Evolutionary conservation across 441 rosid species (phyloP).

Genomic region (Euphorbia schlechtendalii): DNA sequence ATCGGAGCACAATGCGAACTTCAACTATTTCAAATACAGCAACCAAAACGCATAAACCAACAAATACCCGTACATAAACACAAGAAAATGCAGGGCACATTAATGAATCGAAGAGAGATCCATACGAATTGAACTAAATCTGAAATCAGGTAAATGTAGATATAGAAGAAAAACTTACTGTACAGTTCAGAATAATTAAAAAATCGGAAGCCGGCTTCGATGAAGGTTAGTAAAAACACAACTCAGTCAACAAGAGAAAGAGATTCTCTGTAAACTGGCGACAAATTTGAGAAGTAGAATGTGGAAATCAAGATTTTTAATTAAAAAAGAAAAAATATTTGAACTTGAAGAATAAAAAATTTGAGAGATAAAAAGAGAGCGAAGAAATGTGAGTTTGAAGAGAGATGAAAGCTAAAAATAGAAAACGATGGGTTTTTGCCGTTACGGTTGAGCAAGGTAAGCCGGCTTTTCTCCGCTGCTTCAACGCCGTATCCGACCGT

Average conservation of each 20-base stretch:
- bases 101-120: conserved; percentile 13
- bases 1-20: conserved; percentile 1
- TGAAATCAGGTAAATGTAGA: neutral
- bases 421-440: conserved; percentile 2
- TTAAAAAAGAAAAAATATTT: too few species aligned
- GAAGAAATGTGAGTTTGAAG: neutral
- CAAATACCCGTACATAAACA: neutral
- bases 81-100: neutral
- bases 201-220: conserved; percentile 6
- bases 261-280: conserved; percentile 12
- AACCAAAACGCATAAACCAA: neutral
- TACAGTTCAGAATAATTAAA: neutral
- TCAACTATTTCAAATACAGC: neutral
- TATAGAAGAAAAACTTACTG: neutral
- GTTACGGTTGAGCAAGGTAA: conserved; percentile 11
- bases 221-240: neutral
- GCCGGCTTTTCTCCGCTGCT: conserved; percentile 12
- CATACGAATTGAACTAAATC: neutral
- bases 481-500: conserved; percentile 20
- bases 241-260: neutral
- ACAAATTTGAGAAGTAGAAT: neutral
- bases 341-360: neutral
- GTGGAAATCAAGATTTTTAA: neutral
- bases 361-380: neutral
- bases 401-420: conserved; percentile 8